phyloP scores from a whole-genome alignment of 768 basidiomycete species.

The Boletus tylopilopsis region DNA sequence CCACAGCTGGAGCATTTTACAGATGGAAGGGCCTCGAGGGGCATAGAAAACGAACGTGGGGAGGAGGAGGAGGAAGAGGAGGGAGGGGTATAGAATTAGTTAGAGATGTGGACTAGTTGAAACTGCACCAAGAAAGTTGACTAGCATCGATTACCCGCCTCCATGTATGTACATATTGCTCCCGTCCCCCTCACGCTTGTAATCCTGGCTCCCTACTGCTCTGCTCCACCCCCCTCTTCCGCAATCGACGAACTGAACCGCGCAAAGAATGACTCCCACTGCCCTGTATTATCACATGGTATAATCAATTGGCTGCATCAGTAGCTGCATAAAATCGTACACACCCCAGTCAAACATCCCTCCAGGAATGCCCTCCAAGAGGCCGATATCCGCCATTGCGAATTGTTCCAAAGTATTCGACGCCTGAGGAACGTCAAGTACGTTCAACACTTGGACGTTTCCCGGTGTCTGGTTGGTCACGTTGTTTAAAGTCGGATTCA shows the following conservation, averaged over 20 bases:
- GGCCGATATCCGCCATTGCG: slow-evolving; percentile 61
- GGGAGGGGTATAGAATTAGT: slow-evolving; percentile 27
- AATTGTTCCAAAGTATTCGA: slow-evolving; percentile 57
- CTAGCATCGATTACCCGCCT: slow-evolving; percentile 10
- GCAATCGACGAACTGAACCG: slow-evolving; percentile 39
- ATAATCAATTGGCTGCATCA: not conserved
- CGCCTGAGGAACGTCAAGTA: slow-evolving; percentile 59
- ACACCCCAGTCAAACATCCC: slow-evolving; percentile 87
- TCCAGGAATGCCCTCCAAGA: slow-evolving; percentile 76
- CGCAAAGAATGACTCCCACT: slow-evolving; percentile 82
- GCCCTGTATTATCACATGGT: slow-evolving; percentile 52
- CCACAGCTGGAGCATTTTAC: slow-evolving; percentile 84
- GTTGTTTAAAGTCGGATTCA: slow-evolving; percentile 75
- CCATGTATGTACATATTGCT: slow-evolving; percentile 18
- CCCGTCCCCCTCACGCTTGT: not conserved
- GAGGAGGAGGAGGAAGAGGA: no score
- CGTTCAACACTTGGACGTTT: slow-evolving; percentile 76
- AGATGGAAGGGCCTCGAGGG: slow-evolving; percentile 61
- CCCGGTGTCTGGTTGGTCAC: slow-evolving; percentile 32
- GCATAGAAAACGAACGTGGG: slow-evolving; percentile 25
- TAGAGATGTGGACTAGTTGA: slow-evolving; percentile 8
- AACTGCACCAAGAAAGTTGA: not conserved
- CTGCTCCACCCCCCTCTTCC: slow-evolving; percentile 2
- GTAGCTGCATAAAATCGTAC: slow-evolving; percentile 28
- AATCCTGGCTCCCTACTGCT: not conserved